Evolutionary conservation across 2,329 filamentous ascomycete species (phyloP), one percentile per base, ranked within the genome.

Genomic region (Sarocladiaceae sp.): DNA sequence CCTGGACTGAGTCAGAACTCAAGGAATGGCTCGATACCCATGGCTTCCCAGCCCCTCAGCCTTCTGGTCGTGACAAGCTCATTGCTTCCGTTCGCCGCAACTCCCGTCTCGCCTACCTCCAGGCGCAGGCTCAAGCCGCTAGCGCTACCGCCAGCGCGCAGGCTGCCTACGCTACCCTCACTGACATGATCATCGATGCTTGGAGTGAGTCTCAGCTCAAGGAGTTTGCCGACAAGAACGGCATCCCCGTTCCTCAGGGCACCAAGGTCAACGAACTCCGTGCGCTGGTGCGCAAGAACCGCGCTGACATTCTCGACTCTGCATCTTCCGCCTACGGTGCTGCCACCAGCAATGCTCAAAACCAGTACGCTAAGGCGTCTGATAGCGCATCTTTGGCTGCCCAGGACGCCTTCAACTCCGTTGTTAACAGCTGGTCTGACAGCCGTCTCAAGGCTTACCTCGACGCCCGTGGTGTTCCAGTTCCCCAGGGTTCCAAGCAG

Each of bases 11-110:
- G 52, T 96, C 90, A 52, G 91, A 96, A 41, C 70, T 95, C 50
- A 97, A 97, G 73, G 78, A 86, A 53, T 98, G 87, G 85, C 83
- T 96, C 37, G 93, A 97, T 57, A 83, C 84, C 53, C 81, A 88
- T 53, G 93, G 93, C 43, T 82, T 91, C 64, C 83, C 88, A 11
- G 86, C 79, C 45, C 91, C 93, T 48, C 91, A 97, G 63, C 85
- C 88, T 23, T 80, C 80, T 40, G 82, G 73, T 48, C 88, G 93
- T 48, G 90, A 97, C 67, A 88, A 88, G 65, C 74, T 97, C 43
- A 83, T 98, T 60, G 88, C 93, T 41, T 76, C 80, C 6, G 85
- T 97, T 48, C 91, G 93, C 57, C 90, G 93, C 54, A 95, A 96
- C 68, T 86, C 90, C 35, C 86, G 88, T 48, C 67, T 91, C 34